Base-by-base conservation (phyloP, 495 filamentous ascomycete genomes). In the Penicillium robsamsonii region DNA sequence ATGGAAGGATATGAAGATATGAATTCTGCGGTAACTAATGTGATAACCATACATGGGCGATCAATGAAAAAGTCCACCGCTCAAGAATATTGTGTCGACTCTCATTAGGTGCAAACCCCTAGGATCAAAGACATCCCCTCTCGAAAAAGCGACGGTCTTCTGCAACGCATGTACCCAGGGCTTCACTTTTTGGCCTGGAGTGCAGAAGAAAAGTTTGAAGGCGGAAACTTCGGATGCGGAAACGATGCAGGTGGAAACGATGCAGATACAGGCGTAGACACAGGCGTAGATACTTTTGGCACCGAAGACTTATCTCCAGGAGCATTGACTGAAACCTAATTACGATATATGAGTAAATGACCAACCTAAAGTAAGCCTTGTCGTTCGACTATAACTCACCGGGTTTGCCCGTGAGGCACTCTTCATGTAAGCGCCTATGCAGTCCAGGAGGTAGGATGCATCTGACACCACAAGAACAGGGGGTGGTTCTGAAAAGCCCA, bases 391-490 rank as follows among this genome's bases (percentile, higher is more conserved):
- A 18, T 18, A 24, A 24, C 30, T 37, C 18, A 49, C 46, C 12
- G 46, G 30, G 5, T 49, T 49, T 10, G 46, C 35, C 5, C 49
- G 31, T 4, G 49, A 30, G 12, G 41, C 33, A 20, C 37, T 18
- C n/a, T 20, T 51, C 49, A 51, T 51, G 25, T 41, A 51, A 10
- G 35, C n/a, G 11, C 38, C n/a, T 15, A 51, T 20, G 13, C 49
- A 51, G 20, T 51, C 49, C 3, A 41, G 15, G 2, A 51, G 49
- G 15, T 51, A 51, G 1, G 49, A 41, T 7, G 49, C 37, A 22
- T 51, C 49, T 4, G 49, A 41, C 22, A 51, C 35, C 5, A 42
- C 49, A 9, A 51, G 49, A 8, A 51, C 37, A 1, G 35, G 49
- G 11, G 49, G 49, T 20, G 35, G 35, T 4, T 51, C 49, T 4